phyloP scores from a whole-genome alignment of 2,329 filamentous ascomycete species.

The Dryadomyces sulphureus region DNA sequence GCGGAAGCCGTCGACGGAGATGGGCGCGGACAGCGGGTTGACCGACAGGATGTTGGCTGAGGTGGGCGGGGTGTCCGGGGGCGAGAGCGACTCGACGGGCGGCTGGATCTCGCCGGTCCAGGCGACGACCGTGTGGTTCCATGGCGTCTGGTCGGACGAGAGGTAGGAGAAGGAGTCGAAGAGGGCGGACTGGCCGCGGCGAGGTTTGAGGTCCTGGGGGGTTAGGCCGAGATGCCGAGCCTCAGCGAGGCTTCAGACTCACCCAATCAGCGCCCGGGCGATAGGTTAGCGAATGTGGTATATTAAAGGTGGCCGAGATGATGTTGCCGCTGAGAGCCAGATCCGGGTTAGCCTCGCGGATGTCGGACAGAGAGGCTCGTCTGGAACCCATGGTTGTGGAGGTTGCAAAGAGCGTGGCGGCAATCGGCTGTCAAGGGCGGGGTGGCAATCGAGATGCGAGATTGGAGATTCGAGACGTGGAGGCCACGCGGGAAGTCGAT shows the following conservation, averaged over 20 bases:
- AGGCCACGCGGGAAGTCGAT: no score
- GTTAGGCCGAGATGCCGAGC: no score
- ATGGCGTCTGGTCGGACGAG: constrained; percentile 66
- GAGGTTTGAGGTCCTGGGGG: constrained; percentile 55
- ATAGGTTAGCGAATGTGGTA: constrained; percentile 45
- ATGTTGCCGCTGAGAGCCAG: constrained; percentile 48
- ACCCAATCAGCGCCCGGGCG: constrained; percentile 47
- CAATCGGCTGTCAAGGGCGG: neutral
- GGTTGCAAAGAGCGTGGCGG: neutral
- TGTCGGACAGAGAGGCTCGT: constrained; percentile 38
- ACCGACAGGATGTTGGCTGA: constrained; percentile 39
- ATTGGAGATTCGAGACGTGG: no score
- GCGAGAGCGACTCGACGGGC: constrained; percentile 27
- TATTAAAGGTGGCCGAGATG: constrained; percentile 51
- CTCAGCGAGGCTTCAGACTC: constrained; percentile 13
- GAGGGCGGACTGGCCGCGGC: constrained; percentile 77
- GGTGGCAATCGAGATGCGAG: no score
- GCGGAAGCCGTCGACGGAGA: constrained; percentile 60
- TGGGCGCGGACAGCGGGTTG: constrained; percentile 65
- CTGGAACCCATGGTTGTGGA: constrained; percentile 21
- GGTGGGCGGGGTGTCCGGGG: constrained; percentile 32
- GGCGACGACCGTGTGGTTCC: constrained; percentile 84
- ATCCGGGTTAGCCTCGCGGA: constrained; percentile 40
- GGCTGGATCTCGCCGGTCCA: constrained; percentile 82
- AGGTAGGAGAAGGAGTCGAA: constrained; percentile 86